Evolutionary conservation across 2,329 filamentous ascomycete genomes (phyloP).

Genomic region (Penicillium italicum): DNA sequence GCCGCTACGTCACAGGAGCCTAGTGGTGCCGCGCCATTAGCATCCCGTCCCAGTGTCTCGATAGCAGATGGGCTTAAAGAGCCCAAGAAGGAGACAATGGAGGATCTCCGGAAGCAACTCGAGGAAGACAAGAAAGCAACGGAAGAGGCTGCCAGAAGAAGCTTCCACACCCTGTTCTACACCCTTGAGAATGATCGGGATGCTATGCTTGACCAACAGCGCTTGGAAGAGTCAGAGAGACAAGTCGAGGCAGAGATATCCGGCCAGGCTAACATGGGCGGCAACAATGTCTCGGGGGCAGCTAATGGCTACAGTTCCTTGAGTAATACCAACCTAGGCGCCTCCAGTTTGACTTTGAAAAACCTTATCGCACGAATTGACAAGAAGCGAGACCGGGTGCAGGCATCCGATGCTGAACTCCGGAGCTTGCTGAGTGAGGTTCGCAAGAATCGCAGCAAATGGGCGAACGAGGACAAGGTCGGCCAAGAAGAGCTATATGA

Average conservation of each 20-base stretch:
- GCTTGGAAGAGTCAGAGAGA: slow-evolving; percentile 92
- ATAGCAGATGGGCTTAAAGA: slow-evolving; percentile 59
- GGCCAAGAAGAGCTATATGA: slow-evolving; percentile 98
- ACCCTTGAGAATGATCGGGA: slow-evolving; percentile 92
- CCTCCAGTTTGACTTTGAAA: slow-evolving; percentile 92
- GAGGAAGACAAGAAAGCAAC: slow-evolving; percentile 89
- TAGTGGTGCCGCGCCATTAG: slow-evolving; percentile 64
- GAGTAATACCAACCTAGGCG: slow-evolving; percentile 89
- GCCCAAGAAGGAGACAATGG: slow-evolving; percentile 62
- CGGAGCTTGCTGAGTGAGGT: slow-evolving; percentile 94
- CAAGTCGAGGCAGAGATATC: slow-evolving; percentile 96
- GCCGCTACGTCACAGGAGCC: slow-evolving; percentile 53
- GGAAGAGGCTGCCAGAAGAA: slow-evolving; percentile 82
- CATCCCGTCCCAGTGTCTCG: slow-evolving; percentile 63
- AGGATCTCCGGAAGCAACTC: slow-evolving; percentile 87
- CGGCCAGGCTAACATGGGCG: slow-evolving; percentile 54
- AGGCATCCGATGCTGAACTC: slow-evolving; percentile 87
- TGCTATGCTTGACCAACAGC: slow-evolving; percentile 96
- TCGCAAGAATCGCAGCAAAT: slow-evolving; percentile 95
- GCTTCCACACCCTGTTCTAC: slow-evolving; percentile 91
- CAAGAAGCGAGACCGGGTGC: slow-evolving; percentile 82
- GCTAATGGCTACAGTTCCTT: slow-evolving; percentile 77
- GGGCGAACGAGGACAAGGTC: slow-evolving; percentile 96
- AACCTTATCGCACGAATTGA: slow-evolving; percentile 96
- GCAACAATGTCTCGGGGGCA: slow-evolving; percentile 49